These are phyloP conservation scores for Microsporum ferrugineum DNA, from an alignment of 2,329 filamentous ascomycete species.

Conservation along the genomic window DNA sequence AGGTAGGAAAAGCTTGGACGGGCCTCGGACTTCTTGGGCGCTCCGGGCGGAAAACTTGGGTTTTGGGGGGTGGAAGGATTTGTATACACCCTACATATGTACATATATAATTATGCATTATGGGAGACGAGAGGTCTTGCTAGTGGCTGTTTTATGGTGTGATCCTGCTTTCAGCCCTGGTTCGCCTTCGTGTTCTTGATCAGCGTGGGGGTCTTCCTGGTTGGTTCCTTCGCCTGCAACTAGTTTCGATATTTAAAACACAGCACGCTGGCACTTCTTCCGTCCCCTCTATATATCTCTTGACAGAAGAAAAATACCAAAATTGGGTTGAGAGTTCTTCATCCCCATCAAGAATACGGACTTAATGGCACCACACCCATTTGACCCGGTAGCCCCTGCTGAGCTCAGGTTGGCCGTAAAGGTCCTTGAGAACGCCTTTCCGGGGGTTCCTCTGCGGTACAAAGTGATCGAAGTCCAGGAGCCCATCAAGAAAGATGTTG, in stretches of 20 bases:
- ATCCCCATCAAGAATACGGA: not conserved
- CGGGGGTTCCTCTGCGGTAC: slow-evolving; percentile 36
- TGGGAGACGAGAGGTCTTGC: not conserved
- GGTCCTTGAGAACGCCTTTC: slow-evolving; percentile 28
- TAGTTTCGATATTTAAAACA: not conserved
- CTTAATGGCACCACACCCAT: slow-evolving; percentile 22
- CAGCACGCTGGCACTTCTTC: not conserved
- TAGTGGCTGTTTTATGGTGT: not conserved
- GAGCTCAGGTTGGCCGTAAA: slow-evolving; percentile 33
- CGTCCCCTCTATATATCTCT: not conserved
- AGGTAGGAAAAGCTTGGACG: not conserved
- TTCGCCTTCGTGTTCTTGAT: not conserved
- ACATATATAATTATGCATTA: not conserved
- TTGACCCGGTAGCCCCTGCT: slow-evolving; percentile 30
- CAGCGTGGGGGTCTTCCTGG: not conserved
- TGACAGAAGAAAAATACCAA: not conserved
- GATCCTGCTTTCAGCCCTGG: not conserved
- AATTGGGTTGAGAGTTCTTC: not conserved
- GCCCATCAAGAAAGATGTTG: slow-evolving; percentile 47
- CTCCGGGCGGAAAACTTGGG: not conserved
- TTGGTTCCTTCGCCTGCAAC: not conserved
- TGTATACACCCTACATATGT: no score
- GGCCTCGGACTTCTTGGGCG: not conserved
- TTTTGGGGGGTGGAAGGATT: no score
- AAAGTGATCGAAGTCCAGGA: slow-evolving; percentile 59